Evolutionary conservation across 2,329 filamentous ascomycete species (phyloP), one percentile per base, ranked within the genome.

Genomic region (Pleomassaria siparia): DNA sequence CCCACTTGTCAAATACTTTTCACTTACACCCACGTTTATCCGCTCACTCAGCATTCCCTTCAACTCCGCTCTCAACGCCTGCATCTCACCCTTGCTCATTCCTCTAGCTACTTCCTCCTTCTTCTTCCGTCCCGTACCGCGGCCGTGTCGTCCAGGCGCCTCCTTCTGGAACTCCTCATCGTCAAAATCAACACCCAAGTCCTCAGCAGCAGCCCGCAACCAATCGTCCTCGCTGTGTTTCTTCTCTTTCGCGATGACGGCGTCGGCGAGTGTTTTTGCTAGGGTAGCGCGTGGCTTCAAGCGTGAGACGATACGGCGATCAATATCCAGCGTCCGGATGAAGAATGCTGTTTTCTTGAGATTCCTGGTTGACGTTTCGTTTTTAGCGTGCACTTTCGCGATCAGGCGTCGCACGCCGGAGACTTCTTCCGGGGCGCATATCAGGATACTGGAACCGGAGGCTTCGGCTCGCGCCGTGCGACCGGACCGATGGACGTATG

Each of bases 401-500:
- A 95, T 86, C 0, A 99, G 80, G 15, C 92, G 81, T 7, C 89
- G 82, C 3, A 92, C 92, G 0, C 90, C 88, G 2, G 85, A 80
- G 1, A 95, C 90, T 74, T 99, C 94, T 50, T 97, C 92, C 0
- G 94, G 92, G 0, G 87, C 85, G 64, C 94, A 97, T 43, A 99
- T 84, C 4, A 99, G 77, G 47, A 99, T 85, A 61, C 89, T 95
- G 28, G 88, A 82, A 29, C 94, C 94, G 0, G 80, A 82, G 11
- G 82, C 82, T 16, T 86, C 82, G 2, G 88, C 92, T 63, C 94
- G 89, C 2, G 94, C 94, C 1, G 94, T 97, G 55, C 94, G 88
- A 11, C 94, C 94, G 1, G 94, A 96, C 20, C 94, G 86, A 67
- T 99, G 94, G 12, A 99, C 91, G 66, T 99, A 99, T 40, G 87